Base-by-base conservation (phyloP, 768 basidiomycete species). In the Strobilomyces echinocephalus region DNA sequence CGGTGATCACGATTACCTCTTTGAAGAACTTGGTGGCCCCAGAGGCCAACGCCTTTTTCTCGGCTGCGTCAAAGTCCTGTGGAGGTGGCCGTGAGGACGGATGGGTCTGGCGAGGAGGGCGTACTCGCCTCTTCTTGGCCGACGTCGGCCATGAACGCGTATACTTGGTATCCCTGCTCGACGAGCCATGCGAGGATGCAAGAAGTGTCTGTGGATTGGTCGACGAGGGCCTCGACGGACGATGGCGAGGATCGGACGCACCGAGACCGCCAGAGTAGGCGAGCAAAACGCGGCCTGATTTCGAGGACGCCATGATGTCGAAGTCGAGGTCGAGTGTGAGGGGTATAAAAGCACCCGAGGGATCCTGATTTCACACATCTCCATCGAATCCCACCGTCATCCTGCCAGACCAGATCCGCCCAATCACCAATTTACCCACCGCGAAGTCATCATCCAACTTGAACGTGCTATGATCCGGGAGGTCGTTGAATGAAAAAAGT, bases 171-270 rank as follows among this genome's bases (percentile, higher is more conserved):
- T 53, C 92, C 94, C 70, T 97, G 80, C 70, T 99, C 97, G 72
- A 98, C 93, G 73, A 99, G 79, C 95, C 95, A 99, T 49, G 92
- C 92, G 63, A 98, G 87, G 75, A 99, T 99, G 74, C 95, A 98
- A 35, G 95, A 97, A 20, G 97, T 99, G 73, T 99, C 97, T 65
- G 30, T n/a, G 36, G 56, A 49, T 49, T 48, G 26, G 26, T 30
- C 45, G 57, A 55, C 65, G 50, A 55, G 47, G 18, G 31, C 40
- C 4, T 3, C 24, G 44, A 50, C 51, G 21, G 10, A 38, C 7
- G 33, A 46, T 50, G 16, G n/a, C 15, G 9, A 38, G 44, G 44
- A 53, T 45, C 6, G 15, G 15, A 76, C 91, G 61, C 54, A 95
- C 95, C 95, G 47, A 98, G 83, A 63, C 97, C 97, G 59, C 97